These are phyloP conservation scores for Aspergillus homomorphus DNA, from an alignment of 495 filamentous ascomycete species.

Conservation along the genomic window DNA sequence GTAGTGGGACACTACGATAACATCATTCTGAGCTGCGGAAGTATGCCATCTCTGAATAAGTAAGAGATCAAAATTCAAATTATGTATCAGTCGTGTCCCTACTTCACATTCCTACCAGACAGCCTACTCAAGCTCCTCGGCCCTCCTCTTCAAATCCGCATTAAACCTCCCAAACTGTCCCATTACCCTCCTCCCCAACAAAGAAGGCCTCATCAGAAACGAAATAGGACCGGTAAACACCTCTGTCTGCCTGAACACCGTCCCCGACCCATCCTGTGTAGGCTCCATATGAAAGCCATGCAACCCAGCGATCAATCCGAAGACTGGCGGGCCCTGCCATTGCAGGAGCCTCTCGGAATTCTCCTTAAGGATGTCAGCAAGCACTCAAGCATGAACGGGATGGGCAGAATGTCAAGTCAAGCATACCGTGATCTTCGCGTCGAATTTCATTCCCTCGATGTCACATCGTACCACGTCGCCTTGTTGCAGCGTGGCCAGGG, in stretches of 20 bases:
- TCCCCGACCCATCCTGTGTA: neutral
- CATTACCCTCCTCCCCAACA: neutral
- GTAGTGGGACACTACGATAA: too few relatives aligned
- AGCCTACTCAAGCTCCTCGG: neutral
- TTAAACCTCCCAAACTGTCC: neutral
- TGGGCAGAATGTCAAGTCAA: too few relatives aligned
- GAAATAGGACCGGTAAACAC: neutral
- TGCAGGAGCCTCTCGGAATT: neutral
- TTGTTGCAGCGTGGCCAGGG: neutral
- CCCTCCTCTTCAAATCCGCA: neutral
- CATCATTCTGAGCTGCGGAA: too few relatives aligned
- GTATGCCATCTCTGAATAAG: too few relatives aligned
- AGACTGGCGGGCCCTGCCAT: conserved; percentile 1
- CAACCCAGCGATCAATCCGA: neutral
- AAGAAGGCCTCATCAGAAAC: neutral
- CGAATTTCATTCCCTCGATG: neutral
- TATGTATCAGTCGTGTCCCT: too few relatives aligned
- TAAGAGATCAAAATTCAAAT: too few relatives aligned
- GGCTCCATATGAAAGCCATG: conserved; percentile 1
- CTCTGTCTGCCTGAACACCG: neutral
- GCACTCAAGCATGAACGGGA: too few relatives aligned
- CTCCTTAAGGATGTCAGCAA: neutral
- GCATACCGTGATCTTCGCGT: neutral
- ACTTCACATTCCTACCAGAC: too few relatives aligned
- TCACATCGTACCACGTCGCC: neutral